Percentiles rank a stretch among this genome's conserved stretches.
Conservation (phyloP, 768 basidiomycete genomes). For the Lactarius indigo region DNA sequence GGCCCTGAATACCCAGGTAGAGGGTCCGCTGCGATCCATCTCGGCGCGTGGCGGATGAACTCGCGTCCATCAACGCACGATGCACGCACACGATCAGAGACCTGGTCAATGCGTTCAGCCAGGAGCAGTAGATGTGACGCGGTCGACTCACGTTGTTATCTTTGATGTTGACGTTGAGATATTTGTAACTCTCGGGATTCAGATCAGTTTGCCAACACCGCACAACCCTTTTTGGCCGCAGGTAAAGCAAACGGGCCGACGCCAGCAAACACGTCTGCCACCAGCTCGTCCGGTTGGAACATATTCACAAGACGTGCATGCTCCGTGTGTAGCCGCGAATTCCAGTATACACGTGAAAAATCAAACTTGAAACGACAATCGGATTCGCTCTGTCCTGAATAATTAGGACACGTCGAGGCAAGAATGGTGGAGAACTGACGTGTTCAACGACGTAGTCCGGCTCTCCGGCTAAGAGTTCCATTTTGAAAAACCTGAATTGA, state of each 20-base stretch:
- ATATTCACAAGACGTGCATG: constrained; percentile 78
- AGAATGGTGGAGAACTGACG: constrained; percentile 44
- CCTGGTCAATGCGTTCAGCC: constrained; percentile 42
- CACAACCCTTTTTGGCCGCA: constrained; percentile 87
- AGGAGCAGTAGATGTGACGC: neutral
- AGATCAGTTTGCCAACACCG: constrained; percentile 90
- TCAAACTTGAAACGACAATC: constrained; percentile 90
- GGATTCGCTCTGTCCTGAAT: constrained; percentile 62
- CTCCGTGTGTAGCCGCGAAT: constrained; percentile 89
- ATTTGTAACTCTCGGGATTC: constrained; percentile 84
- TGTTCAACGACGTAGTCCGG: constrained; percentile 82
- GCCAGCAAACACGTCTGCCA: constrained; percentile 95
- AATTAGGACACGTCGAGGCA: neutral
- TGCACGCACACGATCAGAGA: constrained; percentile 62
- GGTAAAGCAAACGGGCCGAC: constrained; percentile 97
- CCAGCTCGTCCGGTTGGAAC: constrained; percentile 71
- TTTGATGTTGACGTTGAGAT: constrained; percentile 64
- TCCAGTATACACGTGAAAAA: constrained; percentile 97
- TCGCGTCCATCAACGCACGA: constrained; percentile 82
- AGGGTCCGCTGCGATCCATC: constrained; percentile 56
- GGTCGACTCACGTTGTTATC: constrained; percentile 65
- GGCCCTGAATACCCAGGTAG: constrained; percentile 54
- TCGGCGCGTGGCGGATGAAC: constrained; percentile 67
- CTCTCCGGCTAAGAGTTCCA: constrained; percentile 95
- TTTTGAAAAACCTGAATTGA: constrained; percentile 88